Percentiles rank a stretch among this genome's conserved stretches.
Evolutionary conservation across 768 basidiomycete species (phyloP).

Genomic region (Mycena galericulata): DNA sequence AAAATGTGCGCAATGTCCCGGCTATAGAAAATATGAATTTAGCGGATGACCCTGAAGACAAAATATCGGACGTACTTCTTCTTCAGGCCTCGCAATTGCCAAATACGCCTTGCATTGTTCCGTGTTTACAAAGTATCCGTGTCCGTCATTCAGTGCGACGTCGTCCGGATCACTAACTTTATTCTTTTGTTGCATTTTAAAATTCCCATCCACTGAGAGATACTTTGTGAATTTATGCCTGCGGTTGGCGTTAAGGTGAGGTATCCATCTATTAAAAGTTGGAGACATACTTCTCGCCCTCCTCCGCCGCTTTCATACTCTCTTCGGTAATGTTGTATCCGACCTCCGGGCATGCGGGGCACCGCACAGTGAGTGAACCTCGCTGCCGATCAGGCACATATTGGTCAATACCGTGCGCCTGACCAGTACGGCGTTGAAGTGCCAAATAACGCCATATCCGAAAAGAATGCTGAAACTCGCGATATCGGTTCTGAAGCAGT

Average conservation of each 20-base stretch:
- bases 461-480: slow-evolving; percentile 11
- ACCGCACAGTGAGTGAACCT: slow-evolving; percentile 4
- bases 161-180: slow-evolving; percentile 4
- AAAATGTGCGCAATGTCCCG: slow-evolving; percentile 40
- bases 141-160: not conserved
- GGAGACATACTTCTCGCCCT: not conserved
- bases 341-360: slow-evolving; percentile 26
- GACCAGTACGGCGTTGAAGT: slow-evolving; percentile 20
- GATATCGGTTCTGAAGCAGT: slow-evolving; percentile 23
- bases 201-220: not conserved
- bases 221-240: not conserved
- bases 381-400: slow-evolving; percentile 3
- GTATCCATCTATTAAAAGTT: not conserved
- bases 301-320: not conserved
- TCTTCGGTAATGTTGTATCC: slow-evolving; percentile 16
- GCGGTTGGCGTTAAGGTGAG: no score
- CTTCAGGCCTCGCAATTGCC: not conserved
- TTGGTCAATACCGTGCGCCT: slow-evolving; percentile 22
- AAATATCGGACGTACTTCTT: not conserved
- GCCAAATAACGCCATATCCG: slow-evolving; percentile 26
- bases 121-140: not conserved
- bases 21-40: not conserved
- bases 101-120: not conserved
- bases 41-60: not conserved
- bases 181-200: slow-evolving; percentile 14